Evolutionary conservation across 75 land plant genomes (phyloP), one percentile per base, ranked within the genome.

Genomic region (Selaginella moellendorffii): DNA sequence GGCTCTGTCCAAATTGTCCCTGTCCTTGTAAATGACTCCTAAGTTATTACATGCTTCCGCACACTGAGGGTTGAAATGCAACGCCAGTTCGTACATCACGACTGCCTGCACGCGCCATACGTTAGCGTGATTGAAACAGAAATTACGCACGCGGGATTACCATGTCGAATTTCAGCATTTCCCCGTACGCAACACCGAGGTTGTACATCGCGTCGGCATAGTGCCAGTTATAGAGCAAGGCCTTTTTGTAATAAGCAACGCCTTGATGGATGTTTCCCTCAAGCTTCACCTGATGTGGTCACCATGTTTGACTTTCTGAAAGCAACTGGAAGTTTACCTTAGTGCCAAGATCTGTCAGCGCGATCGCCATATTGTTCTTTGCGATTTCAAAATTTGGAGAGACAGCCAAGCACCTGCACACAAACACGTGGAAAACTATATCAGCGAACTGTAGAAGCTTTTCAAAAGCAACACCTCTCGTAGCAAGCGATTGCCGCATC

Each of bases 161-260:
- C 97, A 81, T 88, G 62, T 92, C 96, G 78, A 88, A 92, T 67
- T 85, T 85, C 65, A 92, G 79, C 84, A 88, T 80, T 75, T 92
- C 97, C 46, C 97, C 97, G 75, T 92, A 92, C 2, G 97, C 96
- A 65, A 88, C 97, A 52, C 97, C 97, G 28, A 92, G 80, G 71
- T 92, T 92, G 65, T 92, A 92, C 97, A 92, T 85, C 21, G 97
- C 89, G 80, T 92, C 97, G 63, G 96, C 97, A 85, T 92, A 92
- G 58, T 85, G 97, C 97, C 97, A 92, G 54, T 92, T 92, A 56
- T 88, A 92, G 29, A 75, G 77, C 68, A 92, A 69, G 18, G 97
- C 97, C 69, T 80, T 92, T 72, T 88, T 88, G 71, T 92, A 88
- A 62, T 79, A 89, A 36, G 81, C 85, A 36, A 92, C 84, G 52